A percentile compares a stretch with the other conserved stretches of the same genome.
Evolutionary conservation across 805 yeast species (phyloP).

Genomic region (Candida montana): DNA sequence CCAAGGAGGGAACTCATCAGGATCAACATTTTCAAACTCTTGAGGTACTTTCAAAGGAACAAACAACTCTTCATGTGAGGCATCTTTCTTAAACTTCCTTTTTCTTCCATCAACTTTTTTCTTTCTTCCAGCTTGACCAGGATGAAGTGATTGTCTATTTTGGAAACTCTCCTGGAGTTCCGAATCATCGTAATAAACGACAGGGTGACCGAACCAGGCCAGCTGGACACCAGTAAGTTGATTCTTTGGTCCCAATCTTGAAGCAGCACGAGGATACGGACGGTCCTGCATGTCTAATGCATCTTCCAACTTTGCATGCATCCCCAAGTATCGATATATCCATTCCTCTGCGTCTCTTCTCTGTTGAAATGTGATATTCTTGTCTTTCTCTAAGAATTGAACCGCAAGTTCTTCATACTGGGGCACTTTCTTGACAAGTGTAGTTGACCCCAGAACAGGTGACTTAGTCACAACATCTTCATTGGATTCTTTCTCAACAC

Average conservation of each 20-base stretch:
- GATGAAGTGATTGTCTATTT: constrained; percentile 11
- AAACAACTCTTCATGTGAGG: constrained; percentile 20
- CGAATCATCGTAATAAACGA: constrained; percentile 54
- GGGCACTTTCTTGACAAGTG: constrained; percentile 37
- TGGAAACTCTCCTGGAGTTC: constrained; percentile 17
- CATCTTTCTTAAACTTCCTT: constrained; percentile 16
- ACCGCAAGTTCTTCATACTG: constrained; percentile 54
- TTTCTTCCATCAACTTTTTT: constrained; percentile 24
- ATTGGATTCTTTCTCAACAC: no score
- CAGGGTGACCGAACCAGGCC: constrained; percentile 60
- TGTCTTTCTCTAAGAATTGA: constrained; percentile 45
- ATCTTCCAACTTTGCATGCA: constrained; percentile 69
- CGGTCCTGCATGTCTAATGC: constrained; percentile 72
- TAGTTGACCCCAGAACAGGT: no score
- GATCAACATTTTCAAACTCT: constrained; percentile 35
- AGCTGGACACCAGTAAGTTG: constrained; percentile 60
- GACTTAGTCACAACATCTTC: no score
- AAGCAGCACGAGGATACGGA: constrained; percentile 76
- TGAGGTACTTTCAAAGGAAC: constrained; percentile 38
- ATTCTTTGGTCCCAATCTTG: constrained; percentile 67
- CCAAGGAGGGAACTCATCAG: constrained; percentile 63
- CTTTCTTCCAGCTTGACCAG: constrained; percentile 11
- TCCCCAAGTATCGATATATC: constrained; percentile 76
- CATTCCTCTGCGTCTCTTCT: constrained; percentile 64
- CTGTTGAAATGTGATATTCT: constrained; percentile 33